A percentile compares a stretch with the other conserved stretches of the same genome.
Conservation (phyloP, 2,329 filamentous ascomycete genomes). For the Chaetoscypha palmicola region DNA sequence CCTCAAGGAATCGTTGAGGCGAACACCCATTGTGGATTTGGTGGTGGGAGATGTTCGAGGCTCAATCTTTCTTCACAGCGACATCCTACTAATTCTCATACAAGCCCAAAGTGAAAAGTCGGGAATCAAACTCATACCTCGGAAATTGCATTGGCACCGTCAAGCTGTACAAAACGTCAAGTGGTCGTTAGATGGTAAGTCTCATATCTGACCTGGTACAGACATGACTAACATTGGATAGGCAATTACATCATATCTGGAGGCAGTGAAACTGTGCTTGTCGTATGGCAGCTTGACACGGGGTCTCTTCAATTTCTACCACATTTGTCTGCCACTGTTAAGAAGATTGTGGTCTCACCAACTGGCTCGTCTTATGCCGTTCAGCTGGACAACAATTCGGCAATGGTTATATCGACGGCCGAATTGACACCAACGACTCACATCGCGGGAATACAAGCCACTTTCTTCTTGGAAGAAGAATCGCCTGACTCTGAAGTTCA, state of each 20-base stretch:
- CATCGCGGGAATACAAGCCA: slow-evolving; percentile 72
- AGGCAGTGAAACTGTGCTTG: slow-evolving; percentile 79
- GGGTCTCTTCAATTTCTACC: slow-evolving; percentile 75
- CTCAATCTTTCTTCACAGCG: slow-evolving; percentile 73
- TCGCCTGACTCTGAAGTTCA: slow-evolving; percentile 47
- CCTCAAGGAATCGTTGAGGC: slow-evolving; percentile 28
- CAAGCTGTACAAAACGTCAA: slow-evolving; percentile 76
- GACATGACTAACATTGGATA: slow-evolving; percentile 36
- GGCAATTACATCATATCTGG: slow-evolving; percentile 93
- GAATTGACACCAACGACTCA: slow-evolving; percentile 81
- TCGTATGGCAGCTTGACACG: slow-evolving; percentile 91
- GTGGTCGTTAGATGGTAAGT: slow-evolving; percentile 83
- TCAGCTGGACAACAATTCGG: slow-evolving; percentile 84
- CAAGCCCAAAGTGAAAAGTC: slow-evolving; percentile 34
- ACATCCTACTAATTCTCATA: slow-evolving; percentile 52
- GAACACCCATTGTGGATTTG: slow-evolving; percentile 54
- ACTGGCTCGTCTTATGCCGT: slow-evolving; percentile 75
- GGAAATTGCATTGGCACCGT: slow-evolving; percentile 86
- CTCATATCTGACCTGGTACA: background rate
- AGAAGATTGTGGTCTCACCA: slow-evolving; percentile 76
- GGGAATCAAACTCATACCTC: slow-evolving; percentile 38
- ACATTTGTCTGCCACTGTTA: slow-evolving; percentile 80
- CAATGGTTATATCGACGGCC: slow-evolving; percentile 82
- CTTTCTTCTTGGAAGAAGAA: slow-evolving; percentile 42
- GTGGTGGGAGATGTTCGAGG: slow-evolving; percentile 72